Evolutionary conservation across 768 basidiomycete genomes (phyloP), one percentile per base, ranked within the genome.

Genomic region (Boletus subparvulus): DNA sequence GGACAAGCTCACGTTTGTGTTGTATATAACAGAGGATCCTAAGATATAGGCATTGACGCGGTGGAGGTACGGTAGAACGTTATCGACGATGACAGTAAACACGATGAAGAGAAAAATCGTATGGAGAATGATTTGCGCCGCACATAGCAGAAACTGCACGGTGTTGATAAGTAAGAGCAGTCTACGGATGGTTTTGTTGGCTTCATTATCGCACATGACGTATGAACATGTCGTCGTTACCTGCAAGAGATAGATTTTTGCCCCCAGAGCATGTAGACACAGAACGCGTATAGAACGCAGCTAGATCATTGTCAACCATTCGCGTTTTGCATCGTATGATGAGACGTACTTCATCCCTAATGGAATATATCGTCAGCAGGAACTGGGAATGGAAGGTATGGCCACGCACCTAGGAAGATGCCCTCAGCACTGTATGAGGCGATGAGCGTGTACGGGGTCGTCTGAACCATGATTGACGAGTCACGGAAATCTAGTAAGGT

Each of bases 401-500:
- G 16, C 37, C 37, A 57, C 66, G n/a, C 42, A 67, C 66, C 66
- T 10, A 64, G 40, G 33, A 69, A 52, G 26, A 69, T 47, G 6
- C 33, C 32, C 36, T 69, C 65, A 3, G 57, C 4, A 41, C 36
- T 48, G 3, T 50, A 52, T 4, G 59, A 16, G 4, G 30, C 43
- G 44, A 67, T 43, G 43, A 46, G 10, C 24, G 59, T 35, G n/a
- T 48, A 48, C 5, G 51, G 52, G 16, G 46, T n/a, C 33, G 16
- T 7, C 6, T 39, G 35, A 24, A 6, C 5, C 65, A 66, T 66
- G 39, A 19, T 26, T 7, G 28, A 43, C 8, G 4, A 21, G 32
- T 46, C 21, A 37, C 8, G 4, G 16, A 37, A 16, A 10, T 10
- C 6, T 44, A 16, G 3, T 39, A 19, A 8, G 7, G 36, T 10